phyloP scores from a whole-genome alignment of 768 basidiomycete species.

The Cyclocybe cylindracea region DNA sequence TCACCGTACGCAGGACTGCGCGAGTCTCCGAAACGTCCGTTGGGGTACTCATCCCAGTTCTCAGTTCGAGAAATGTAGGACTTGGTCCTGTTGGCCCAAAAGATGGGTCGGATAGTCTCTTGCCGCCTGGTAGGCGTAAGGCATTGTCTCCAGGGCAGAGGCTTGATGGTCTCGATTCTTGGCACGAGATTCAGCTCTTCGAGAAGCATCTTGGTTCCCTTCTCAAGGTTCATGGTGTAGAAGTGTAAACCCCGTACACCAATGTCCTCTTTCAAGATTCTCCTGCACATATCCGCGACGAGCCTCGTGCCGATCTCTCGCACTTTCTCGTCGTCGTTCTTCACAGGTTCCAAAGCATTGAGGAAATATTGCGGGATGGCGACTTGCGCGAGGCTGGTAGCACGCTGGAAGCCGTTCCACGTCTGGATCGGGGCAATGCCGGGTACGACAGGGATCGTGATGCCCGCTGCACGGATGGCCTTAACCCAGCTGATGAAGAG shows the following conservation, averaged over 20 bases:
- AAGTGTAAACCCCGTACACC: conserved; percentile 92
- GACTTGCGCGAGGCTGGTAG: conserved; percentile 77
- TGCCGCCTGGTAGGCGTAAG: conserved; percentile 90
- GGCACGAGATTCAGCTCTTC: conserved; percentile 91
- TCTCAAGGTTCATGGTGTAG: conserved; percentile 98
- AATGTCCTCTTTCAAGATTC: conserved; percentile 76
- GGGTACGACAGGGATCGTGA: conserved; percentile 87
- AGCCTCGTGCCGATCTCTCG: conserved; percentile 91
- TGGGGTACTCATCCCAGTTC: conserved; percentile 99
- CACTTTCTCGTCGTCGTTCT: conserved; percentile 93
- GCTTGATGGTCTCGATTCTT: conserved; percentile 87
- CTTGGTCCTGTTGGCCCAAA: conserved; percentile 97
- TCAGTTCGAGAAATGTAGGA: conserved; percentile 96
- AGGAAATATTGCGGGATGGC: conserved; percentile 74
- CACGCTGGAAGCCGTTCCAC: conserved; percentile 91
- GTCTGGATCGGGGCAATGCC: conserved; percentile 97
- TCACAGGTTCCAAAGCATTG: conserved; percentile 81
- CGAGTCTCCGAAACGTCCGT: conserved; percentile 97
- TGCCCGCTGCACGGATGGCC: conserved; percentile 78
- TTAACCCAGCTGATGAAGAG: conserved; percentile 93
- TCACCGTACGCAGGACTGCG: conserved; percentile 98
- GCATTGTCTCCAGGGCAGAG: conserved; percentile 96
- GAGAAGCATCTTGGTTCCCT: conserved; percentile 92
- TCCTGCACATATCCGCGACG: conserved; percentile 91
- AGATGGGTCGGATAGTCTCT: conserved; percentile 96